Percentiles rank a stretch among this genome's conserved stretches.
Evolutionary conservation across 163 green algal species (phyloP).

Genomic region (Chloromonas sp.): DNA sequence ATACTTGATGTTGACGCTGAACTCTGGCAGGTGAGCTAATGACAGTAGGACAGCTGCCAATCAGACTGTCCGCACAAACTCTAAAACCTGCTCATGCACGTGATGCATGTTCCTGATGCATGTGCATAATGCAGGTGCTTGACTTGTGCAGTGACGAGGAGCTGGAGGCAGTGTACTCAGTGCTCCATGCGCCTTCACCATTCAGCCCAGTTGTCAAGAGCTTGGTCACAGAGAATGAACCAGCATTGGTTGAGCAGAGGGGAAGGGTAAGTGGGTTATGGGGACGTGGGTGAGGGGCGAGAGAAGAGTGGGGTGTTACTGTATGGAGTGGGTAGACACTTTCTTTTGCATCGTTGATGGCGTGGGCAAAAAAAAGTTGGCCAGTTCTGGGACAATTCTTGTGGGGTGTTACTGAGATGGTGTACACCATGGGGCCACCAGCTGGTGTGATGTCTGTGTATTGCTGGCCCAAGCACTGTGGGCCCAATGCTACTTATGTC

Average conservation of each 20-base stretch:
- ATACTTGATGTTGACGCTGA: conserved; percentile 33
- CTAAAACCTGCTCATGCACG: background rate
- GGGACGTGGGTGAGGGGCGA: too few relatives aligned
- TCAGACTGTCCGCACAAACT: background rate
- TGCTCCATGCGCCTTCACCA: conserved; percentile 37
- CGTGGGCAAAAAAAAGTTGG: too few relatives aligned
- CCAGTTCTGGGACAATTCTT: too few relatives aligned
- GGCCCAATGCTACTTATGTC: too few relatives aligned
- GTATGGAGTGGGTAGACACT: too few relatives aligned
- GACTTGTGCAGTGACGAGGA: conserved; percentile 74
- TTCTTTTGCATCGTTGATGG: too few relatives aligned
- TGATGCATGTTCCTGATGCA: background rate
- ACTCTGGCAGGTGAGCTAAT: conserved; percentile 33
- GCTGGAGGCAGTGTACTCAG: conserved; percentile 59
- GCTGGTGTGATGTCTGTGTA: too few relatives aligned
- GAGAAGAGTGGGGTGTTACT: too few relatives aligned
- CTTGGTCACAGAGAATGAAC: conserved; percentile 49
- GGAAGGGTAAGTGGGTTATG: conserved; percentile 22
- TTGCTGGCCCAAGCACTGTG: too few relatives aligned
- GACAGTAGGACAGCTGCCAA: background rate
- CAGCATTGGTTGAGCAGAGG: conserved; percentile 32
- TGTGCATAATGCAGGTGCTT: conserved; percentile 42
- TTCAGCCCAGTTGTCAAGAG: conserved; percentile 47
- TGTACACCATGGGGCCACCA: too few relatives aligned
- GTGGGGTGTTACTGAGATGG: too few relatives aligned